A percentile compares a stretch with the other conserved stretches of the same genome.
Evolutionary conservation across 2,329 filamentous ascomycete species (phyloP).

Genomic region (Fusarium armeniacum): DNA sequence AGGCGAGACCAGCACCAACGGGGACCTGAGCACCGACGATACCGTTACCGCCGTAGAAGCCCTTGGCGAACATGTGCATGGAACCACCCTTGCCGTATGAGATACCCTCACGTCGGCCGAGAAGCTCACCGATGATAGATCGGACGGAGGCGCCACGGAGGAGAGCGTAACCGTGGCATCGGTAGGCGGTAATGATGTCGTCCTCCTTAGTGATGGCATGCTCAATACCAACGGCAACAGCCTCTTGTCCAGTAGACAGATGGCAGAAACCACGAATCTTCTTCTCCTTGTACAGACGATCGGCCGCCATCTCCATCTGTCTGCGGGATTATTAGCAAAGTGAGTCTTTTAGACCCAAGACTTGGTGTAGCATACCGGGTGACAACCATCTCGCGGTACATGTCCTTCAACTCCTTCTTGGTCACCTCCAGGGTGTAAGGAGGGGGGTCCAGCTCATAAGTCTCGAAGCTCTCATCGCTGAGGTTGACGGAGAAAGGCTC

Average conservation of each 20-base stretch:
- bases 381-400: constrained; percentile 98
- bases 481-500: constrained; percentile 92
- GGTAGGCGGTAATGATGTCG: constrained; percentile 97
- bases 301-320: constrained; percentile 99
- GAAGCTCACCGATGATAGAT: constrained; percentile 94
- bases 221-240: constrained; percentile 96
- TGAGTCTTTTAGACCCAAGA: not conserved
- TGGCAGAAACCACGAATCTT: constrained; percentile 99
- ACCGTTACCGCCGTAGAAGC: constrained; percentile 98
- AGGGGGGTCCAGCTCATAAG: constrained; percentile 97
- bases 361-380: constrained; percentile 76
- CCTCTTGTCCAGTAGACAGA: constrained; percentile 97
- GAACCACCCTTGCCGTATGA: constrained; percentile 99
- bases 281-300: constrained; percentile 99
- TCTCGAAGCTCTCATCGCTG: constrained; percentile 99
- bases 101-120: constrained; percentile 95
- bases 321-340: constrained; percentile 64
- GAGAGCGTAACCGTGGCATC: constrained; percentile 97
- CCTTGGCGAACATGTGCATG: constrained; percentile 99
- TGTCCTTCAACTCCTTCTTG: constrained; percentile 98
- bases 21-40: constrained; percentile 99
- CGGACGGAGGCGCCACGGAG: constrained; percentile 94
- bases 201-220: constrained; percentile 92
- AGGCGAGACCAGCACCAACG: constrained; percentile 94
- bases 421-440: constrained; percentile 92